Percentiles rank a stretch among this genome's conserved stretches.
phyloP scores from a whole-genome alignment of 352 stramenopile genomes.

The Pythium rishiriense region DNA sequence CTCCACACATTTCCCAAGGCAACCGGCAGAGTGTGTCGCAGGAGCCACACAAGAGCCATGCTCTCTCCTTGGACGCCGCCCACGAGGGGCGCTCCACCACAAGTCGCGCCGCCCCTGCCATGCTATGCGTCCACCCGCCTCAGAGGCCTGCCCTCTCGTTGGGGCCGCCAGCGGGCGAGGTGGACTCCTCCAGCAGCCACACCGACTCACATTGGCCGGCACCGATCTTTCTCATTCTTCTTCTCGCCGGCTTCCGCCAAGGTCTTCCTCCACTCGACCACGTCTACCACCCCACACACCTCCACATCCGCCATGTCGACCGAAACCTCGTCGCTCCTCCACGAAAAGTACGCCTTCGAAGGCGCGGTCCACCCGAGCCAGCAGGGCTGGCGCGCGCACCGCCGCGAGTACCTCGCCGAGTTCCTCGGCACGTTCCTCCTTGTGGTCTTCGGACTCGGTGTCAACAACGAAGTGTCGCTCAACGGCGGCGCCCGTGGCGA shows the following conservation, averaged over 20 bases:
- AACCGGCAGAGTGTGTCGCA: neutral
- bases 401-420: constrained; percentile 60
- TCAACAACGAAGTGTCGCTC: constrained; percentile 57
- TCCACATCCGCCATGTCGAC: neutral
- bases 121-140: neutral
- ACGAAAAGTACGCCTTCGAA: constrained; percentile 4
- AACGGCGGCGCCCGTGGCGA: constrained; percentile 44
- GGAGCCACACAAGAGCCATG: neutral
- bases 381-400: constrained; percentile 17
- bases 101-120: neutral
- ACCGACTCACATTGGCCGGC: neutral
- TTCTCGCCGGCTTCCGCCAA: constrained; percentile 3
- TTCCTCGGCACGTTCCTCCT: constrained; percentile 63
- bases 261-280: constrained; percentile 1
- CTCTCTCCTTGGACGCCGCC: neutral
- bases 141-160: neutral
- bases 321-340: constrained; percentile 8
- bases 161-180: neutral
- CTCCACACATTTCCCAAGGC: neutral
- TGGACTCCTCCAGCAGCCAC: neutral
- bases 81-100: neutral
- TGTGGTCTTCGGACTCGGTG: constrained; percentile 67
- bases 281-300: neutral
- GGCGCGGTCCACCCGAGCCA: neutral
- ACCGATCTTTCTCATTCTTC: constrained; percentile 7